Percentiles rank a stretch among this genome's conserved stretches.
These are phyloP conservation scores for Trichoderma lentiforme DNA, from an alignment of 2,329 filamentous ascomycete genomes.

Conservation along the genomic window DNA sequence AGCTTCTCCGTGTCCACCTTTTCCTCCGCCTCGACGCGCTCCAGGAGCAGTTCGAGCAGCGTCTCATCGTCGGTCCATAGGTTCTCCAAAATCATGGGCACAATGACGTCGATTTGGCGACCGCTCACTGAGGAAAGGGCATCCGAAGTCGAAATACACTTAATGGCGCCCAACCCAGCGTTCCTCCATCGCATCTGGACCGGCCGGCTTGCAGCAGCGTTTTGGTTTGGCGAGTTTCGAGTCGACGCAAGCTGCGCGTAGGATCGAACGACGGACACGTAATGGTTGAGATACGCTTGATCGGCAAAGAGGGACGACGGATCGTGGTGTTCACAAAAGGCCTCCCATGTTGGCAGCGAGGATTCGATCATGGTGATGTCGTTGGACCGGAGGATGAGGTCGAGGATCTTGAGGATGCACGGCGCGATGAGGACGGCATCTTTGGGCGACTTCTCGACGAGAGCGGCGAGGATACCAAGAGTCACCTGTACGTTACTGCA, in stretches of 20 bases:
- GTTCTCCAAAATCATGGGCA: constrained; percentile 85
- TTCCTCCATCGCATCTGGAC: constrained; percentile 76
- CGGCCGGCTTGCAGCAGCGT: constrained; percentile 61
- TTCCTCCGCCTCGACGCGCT: constrained; percentile 65
- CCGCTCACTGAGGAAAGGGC: constrained; percentile 71
- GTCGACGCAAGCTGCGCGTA: constrained; percentile 80
- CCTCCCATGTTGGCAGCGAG: constrained; percentile 79
- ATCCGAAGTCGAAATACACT: constrained; percentile 75
- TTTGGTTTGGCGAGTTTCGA: constrained; percentile 49
- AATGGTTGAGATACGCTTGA: constrained; percentile 76
- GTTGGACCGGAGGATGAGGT: constrained; percentile 75
- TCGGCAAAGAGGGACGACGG: constrained; percentile 81
- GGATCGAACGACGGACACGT: constrained; percentile 73
- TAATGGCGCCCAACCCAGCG: constrained; percentile 73
- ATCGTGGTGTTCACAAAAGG: constrained; percentile 86
- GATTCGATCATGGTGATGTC: constrained; percentile 93
- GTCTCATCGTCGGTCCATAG: constrained; percentile 72
- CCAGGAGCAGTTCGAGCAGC: constrained; percentile 65
- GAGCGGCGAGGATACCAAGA: constrained; percentile 82
- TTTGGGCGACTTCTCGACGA: constrained; percentile 89
- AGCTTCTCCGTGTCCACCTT: constrained; percentile 63
- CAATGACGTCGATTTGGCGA: constrained; percentile 71
- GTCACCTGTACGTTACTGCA: constrained; percentile 88
- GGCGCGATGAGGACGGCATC: constrained; percentile 86
- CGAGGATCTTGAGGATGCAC: constrained; percentile 80